Percentiles rank a stretch among this genome's conserved stretches.
phyloP scores from a whole-genome alignment of 2,329 filamentous ascomycete genomes.

The Coniosporium tulheliwenetii region DNA sequence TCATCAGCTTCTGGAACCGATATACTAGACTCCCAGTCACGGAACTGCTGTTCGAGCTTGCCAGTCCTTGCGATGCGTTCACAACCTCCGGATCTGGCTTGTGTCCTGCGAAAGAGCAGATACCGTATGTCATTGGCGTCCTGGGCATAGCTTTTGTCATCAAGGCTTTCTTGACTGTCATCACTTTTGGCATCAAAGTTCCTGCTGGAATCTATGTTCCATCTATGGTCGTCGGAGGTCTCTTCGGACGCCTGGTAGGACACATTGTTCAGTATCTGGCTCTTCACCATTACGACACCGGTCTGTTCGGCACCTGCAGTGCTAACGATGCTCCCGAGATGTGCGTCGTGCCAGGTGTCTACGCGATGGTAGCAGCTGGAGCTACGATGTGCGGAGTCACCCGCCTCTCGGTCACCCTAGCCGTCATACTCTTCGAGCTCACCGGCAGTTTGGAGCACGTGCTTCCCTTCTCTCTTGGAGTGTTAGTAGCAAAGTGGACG shows the following conservation, averaged over 20 bases:
- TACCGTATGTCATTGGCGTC: constrained; percentile 58
- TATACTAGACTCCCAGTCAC: constrained; percentile 82
- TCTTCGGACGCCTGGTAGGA: constrained; percentile 78
- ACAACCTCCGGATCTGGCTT: constrained; percentile 55
- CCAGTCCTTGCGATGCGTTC: constrained; percentile 68
- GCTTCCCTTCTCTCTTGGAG: constrained; percentile 79
- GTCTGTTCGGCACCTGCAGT: constrained; percentile 62
- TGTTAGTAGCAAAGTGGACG: constrained; percentile 95
- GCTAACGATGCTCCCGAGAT: constrained; percentile 51
- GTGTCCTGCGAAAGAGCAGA: constrained; percentile 62
- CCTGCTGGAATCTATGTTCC: constrained; percentile 96
- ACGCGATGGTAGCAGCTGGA: constrained; percentile 84
- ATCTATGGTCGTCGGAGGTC: constrained; percentile 93
- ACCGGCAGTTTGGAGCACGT: constrained; percentile 93
- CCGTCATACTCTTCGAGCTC: constrained; percentile 89
- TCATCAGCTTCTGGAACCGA: constrained; percentile 85
- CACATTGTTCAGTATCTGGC: constrained; percentile 74
- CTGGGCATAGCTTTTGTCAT: constrained; percentile 70
- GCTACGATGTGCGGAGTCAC: constrained; percentile 98
- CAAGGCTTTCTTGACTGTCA: constrained; percentile 74
- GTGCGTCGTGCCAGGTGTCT: constrained; percentile 93
- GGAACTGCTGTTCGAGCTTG: constrained; percentile 78
- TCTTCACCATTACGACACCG: constrained; percentile 52
- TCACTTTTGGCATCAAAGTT: constrained; percentile 93
- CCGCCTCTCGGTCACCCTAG: constrained; percentile 78